Evolutionary conservation across 1,284 basidiomycete genomes (phyloP), one percentile per base, ranked within the genome.

Genomic region (Heterobasidion irregulare): DNA sequence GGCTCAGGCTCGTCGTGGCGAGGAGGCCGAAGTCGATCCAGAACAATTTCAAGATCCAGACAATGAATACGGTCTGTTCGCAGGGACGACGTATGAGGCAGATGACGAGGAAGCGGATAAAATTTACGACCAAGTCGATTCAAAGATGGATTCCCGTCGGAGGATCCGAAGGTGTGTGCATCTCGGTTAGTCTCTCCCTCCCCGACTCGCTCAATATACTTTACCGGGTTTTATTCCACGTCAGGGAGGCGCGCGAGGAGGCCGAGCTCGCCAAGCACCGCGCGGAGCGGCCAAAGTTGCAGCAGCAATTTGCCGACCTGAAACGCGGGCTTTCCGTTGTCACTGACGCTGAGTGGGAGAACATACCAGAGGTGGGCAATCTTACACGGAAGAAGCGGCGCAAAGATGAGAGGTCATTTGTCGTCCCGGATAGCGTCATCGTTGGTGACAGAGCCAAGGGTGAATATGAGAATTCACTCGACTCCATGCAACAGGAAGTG

Each of bases 41-140:
- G 93, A 95, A 8, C 88, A 89, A 64, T 93, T 91, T 64, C 93
- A 97, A 69, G 96, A 99, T 69, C 96, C 95, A 6, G 97, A 99
- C 67, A 96, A 98, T 68, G 95, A 99, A 74, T 89, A 87, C 58
- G 96, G 95, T 41, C 79, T 99, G 8, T 98, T 99, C 67, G 93
- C 94, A 0, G 94, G 94, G 8, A 94, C 89, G 8, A 92, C 93
- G 0, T 98, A 99, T 69, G 96, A 99, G 68, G 88, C 91, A 53
- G 96, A 99, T 62, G 97, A 99, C 61, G 95, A 98, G 65, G 96
- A 98, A 68, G 97, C 96, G 0, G 96, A 99, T 70, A 81, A 82
- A 63, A 97, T 98, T 54, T 99, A 97, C 71, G 95, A 97, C 32
- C 65, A 75, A 19, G 94, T 98, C 2, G 95, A 98, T 67, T 76